These are phyloP conservation scores for Diaporthe sp. DNA, from an alignment of 2,329 filamentous ascomycete species.

Conservation along the genomic window DNA sequence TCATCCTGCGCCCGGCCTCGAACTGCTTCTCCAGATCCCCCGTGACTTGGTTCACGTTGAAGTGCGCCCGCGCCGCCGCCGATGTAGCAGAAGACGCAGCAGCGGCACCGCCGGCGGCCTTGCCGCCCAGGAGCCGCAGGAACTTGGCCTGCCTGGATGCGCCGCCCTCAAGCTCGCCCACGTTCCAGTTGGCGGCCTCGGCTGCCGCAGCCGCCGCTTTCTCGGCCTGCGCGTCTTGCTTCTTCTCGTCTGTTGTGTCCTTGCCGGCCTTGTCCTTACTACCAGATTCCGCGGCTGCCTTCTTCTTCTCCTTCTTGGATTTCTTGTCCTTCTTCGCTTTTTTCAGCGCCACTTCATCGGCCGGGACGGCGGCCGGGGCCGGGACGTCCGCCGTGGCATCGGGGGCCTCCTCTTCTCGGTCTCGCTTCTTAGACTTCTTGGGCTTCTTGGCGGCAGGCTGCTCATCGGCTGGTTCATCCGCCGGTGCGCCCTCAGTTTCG, in stretches of 20 bases:
- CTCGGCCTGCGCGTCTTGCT: constrained; percentile 43
- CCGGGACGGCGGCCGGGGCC: constrained; percentile 45
- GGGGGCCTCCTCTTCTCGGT: constrained; percentile 46
- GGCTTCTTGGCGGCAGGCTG: constrained; percentile 43
- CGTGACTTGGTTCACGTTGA: constrained; percentile 58
- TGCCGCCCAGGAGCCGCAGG: constrained; percentile 67
- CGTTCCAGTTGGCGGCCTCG: constrained; percentile 64
- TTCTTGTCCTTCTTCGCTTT: constrained; percentile 57
- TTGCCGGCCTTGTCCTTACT: constrained; percentile 39
- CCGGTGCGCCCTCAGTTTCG: constrained; percentile 13
- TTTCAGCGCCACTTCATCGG: constrained; percentile 52
- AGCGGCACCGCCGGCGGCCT: constrained; percentile 55
- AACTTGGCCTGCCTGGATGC: constrained; percentile 68
- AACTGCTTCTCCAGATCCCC: constrained; percentile 70
- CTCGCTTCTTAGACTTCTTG: constrained; percentile 43
- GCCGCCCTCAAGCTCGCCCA: constrained; percentile 65
- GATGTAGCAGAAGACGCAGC: constrained; percentile 35
- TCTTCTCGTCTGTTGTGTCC: constrained; percentile 28
- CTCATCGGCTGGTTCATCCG: constrained; percentile 40
- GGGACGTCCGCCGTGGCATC: constrained; percentile 45
- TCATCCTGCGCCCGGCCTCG: constrained; percentile 68
- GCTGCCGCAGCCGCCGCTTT: constrained; percentile 44
- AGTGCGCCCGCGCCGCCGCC: constrained; percentile 46
- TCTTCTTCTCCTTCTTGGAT: constrained; percentile 47
- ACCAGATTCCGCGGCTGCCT: constrained; percentile 42